phyloP scores from a whole-genome alignment of 2,329 filamentous ascomycete species.

The Hypoxylon rubiginosum region DNA sequence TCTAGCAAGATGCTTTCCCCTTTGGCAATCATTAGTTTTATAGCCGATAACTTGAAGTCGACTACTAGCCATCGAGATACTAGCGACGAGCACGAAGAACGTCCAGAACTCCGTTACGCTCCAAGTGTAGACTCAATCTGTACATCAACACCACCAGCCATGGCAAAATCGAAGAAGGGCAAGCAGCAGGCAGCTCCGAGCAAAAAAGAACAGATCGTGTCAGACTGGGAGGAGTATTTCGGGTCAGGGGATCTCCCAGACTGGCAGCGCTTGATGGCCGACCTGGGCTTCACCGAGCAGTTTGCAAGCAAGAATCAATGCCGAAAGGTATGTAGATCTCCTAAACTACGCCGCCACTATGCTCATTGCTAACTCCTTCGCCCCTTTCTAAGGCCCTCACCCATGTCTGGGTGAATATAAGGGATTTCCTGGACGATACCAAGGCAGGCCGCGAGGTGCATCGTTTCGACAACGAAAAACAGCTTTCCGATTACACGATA shows the following conservation, averaged over 20 bases:
- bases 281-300: slow-evolving; percentile 57
- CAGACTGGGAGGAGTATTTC: slow-evolving; percentile 32
- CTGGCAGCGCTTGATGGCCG: slow-evolving; percentile 61
- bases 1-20: not conserved
- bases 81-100: not conserved
- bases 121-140: not conserved
- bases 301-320: slow-evolving; percentile 61
- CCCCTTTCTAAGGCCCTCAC: slow-evolving; percentile 54
- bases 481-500: slow-evolving; percentile 56
- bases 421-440: slow-evolving; percentile 60
- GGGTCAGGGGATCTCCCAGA: slow-evolving; percentile 52
- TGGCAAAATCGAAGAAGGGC: slow-evolving; percentile 12
- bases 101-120: not conserved
- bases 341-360: not conserved
- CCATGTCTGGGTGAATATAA: slow-evolving; percentile 63
- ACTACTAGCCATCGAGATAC: not conserved
- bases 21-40: slow-evolving; percentile 11
- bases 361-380: slow-evolving; percentile 11
- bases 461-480: slow-evolving; percentile 51
- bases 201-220: not conserved
- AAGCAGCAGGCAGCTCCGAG: slow-evolving; percentile 2
- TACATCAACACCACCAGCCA: not conserved
- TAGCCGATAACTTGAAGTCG: not conserved
- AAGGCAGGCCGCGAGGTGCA: slow-evolving; percentile 44
- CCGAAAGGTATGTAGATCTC: slow-evolving; percentile 55